Base-by-base conservation (phyloP, 2,329 filamentous ascomycete species). In the Colletotrichum chlorophyti region DNA sequence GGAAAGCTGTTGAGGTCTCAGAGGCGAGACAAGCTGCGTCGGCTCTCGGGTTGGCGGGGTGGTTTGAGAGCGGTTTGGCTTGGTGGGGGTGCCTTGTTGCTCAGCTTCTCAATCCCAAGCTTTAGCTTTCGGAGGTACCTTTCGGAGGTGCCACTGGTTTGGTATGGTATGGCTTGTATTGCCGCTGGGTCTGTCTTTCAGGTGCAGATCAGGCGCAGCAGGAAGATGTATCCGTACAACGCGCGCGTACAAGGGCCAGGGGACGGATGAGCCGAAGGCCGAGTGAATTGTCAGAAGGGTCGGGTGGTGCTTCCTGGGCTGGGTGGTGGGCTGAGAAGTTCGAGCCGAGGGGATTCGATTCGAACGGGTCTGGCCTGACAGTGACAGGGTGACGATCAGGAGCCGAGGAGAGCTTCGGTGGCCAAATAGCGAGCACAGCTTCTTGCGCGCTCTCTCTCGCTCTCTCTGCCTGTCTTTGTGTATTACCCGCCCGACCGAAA, bases 1-100 rank as follows among this genome's bases (percentile, higher is more conserved):
- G 50, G 53, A 37, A 49, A 59, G 55, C 55, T 59, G 55, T 59
- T 59, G 55, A 59, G 55, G 55, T 59, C 55, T 59, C 55, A 54
- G 40, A 31, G 55, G 51, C 55, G 38, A 59, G 55, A 59, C 55
- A 59, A n/a, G 19, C 45, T 55, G 51, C 55, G 55, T 59, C 55
- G 55, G 55, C 37, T 59, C 34, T 59, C 31, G 43, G 55, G 51
- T 48, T 59, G 55, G 55, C 55, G 55, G 55, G 55, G 55, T 50
- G 55, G 31, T 48, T 45, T 54, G 50, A 42, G 40, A 32, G 26
- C 21, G 48, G 32, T 34, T 32, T 58, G 42, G 54, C 14, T 47
- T 47, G 55, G 51, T 48, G 51, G 51, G 47, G 55, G 45, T 55
- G 15, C 40, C 51, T 55, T 27, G 53, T 53, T 46, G 41, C 41